Evolutionary conservation across 2,329 filamentous ascomycete species (phyloP).

Genomic region (Cytospora chrysosperma): DNA sequence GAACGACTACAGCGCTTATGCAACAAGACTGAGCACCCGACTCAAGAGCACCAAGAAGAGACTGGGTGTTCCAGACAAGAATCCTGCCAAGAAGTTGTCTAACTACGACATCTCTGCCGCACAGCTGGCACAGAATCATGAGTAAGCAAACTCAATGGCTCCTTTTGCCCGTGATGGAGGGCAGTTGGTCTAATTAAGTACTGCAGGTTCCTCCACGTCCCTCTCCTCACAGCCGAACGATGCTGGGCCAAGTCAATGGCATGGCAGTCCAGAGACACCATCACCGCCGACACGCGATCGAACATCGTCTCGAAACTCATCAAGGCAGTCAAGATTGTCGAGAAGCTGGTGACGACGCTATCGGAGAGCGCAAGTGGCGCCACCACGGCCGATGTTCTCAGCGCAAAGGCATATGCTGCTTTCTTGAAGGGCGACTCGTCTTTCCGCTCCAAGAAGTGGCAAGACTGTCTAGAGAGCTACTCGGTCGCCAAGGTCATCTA

Average conservation of each 20-base stretch:
- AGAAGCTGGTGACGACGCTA: constrained; percentile 65
- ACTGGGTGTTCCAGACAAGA: constrained; percentile 78
- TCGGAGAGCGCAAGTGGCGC: constrained; percentile 66
- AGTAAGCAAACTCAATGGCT: constrained; percentile 54
- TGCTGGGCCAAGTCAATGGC: constrained; percentile 80
- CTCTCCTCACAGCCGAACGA: constrained; percentile 82
- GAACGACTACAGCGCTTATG: constrained; percentile 78
- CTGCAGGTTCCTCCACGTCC: constrained; percentile 69
- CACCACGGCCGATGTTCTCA: constrained; percentile 69
- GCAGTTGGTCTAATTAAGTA: constrained; percentile 2
- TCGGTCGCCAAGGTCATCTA: constrained; percentile 81
- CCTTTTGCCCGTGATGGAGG: not conserved
- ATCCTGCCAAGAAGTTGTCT: constrained; percentile 79
- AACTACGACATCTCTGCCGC: constrained; percentile 70
- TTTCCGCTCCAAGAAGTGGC: constrained; percentile 89
- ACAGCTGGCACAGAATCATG: constrained; percentile 71
- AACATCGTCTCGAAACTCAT: constrained; percentile 86
- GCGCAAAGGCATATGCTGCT: constrained; percentile 80
- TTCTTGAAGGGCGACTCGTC: constrained; percentile 73
- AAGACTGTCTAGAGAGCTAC: constrained; percentile 71
- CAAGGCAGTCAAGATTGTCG: constrained; percentile 73
- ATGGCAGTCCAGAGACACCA: constrained; percentile 92
- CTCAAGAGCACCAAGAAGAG: constrained; percentile 82
- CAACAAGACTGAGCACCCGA: constrained; percentile 73
- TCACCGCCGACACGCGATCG: constrained; percentile 74